phyloP scores from a whole-genome alignment of 2,329 filamentous ascomycete species.

The Botrytis paeoniae region DNA sequence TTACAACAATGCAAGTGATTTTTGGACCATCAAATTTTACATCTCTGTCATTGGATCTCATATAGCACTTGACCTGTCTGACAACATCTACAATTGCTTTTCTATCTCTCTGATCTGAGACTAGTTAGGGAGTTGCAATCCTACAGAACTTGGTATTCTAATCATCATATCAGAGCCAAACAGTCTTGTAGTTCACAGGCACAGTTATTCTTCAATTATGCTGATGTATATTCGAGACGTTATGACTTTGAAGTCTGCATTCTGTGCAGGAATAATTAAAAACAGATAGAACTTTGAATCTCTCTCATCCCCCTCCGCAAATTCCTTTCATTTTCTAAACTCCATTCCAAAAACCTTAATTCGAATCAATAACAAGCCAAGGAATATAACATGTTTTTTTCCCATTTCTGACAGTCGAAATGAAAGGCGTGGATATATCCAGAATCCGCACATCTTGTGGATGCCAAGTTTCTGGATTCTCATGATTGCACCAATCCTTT shows the following conservation, averaged over 20 bases:
- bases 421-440: neutral
- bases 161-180: neutral
- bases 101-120: neutral
- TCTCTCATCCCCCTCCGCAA: neutral
- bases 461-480: neutral
- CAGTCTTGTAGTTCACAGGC: neutral
- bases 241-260: neutral
- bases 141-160: too few relatives aligned
- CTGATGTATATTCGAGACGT: neutral
- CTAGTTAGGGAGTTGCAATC: neutral
- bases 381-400: slow-evolving; percentile 7
- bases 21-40: neutral
- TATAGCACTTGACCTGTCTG: neutral
- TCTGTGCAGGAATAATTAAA: neutral
- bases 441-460: slow-evolving; percentile 1
- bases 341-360: neutral
- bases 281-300: neutral
- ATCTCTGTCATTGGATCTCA: neutral
- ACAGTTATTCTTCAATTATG: neutral
- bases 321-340: too few relatives aligned
- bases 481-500: slow-evolving; percentile 13
- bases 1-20: neutral
- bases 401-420: neutral
- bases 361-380: neutral
- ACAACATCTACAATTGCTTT: neutral